phyloP scores from a whole-genome alignment of 2,329 filamentous ascomycete species.

The Trichoderma breve region DNA sequence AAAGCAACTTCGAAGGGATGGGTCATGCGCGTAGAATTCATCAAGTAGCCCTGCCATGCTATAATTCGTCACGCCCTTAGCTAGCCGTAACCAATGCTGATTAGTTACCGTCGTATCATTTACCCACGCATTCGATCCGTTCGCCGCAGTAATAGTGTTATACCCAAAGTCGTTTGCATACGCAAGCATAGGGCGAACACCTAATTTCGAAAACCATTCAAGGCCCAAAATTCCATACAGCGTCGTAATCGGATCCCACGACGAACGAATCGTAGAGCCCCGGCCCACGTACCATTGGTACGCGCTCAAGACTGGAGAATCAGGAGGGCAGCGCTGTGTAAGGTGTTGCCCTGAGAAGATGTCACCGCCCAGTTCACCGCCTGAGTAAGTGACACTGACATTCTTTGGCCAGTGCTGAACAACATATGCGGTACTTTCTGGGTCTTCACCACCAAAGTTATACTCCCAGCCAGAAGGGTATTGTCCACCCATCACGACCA shows the following conservation, averaged over 20 bases:
- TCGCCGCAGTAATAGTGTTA: not conserved
- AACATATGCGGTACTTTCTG: not conserved
- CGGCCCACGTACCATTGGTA: slow-evolving; percentile 10
- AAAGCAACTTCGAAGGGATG: not conserved
- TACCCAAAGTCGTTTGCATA: not conserved
- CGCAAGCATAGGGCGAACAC: not conserved
- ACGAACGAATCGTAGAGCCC: not conserved
- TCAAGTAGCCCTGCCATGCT: slow-evolving; percentile 5
- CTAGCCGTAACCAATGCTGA: slow-evolving; percentile 1
- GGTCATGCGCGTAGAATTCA: not conserved
- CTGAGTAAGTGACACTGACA: not conserved
- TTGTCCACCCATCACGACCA: not conserved
- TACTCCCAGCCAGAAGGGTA: slow-evolving; percentile 14
- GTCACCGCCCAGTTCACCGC: not conserved
- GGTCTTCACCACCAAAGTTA: slow-evolving; percentile 1
- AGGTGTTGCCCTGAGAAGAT: slow-evolving; percentile 2
- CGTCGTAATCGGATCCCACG: not conserved
- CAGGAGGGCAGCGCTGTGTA: not conserved
- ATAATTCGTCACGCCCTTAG: not conserved
- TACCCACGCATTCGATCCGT: slow-evolving; percentile 2
- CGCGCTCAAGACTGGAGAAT: slow-evolving; percentile 1
- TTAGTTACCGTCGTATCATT: not conserved
- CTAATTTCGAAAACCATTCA: not conserved
- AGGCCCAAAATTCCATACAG: not conserved
- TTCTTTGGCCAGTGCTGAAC: not conserved